phyloP scores from a whole-genome alignment of 73 alveolate genomes.

The Urostyla sp. region DNA sequence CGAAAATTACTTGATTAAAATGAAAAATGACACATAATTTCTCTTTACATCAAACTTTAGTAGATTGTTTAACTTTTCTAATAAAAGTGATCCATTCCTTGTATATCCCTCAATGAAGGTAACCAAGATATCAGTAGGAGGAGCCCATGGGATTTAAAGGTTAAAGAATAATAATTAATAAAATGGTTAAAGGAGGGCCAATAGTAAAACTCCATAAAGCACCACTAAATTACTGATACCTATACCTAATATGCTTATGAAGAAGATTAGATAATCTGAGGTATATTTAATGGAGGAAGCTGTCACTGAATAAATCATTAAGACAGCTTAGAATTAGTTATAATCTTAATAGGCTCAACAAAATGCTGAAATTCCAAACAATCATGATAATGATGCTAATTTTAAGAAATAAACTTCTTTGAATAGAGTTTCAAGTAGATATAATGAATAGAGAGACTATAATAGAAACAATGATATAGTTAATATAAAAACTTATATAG shows the following conservation, averaged over 20 bases:
- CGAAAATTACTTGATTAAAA: conserved; percentile 69
- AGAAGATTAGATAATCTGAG: conserved; percentile 60
- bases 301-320: conserved; percentile 47
- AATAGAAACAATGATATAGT: conserved; percentile 18
- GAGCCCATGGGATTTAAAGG: conserved; percentile 33
- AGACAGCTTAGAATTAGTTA: background rate
- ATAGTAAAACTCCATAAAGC: background rate
- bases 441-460: background rate
- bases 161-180: conserved; percentile 30
- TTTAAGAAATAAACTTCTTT: conserved; percentile 14
- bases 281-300: conserved; percentile 61
- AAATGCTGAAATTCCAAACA: too few relatives aligned
- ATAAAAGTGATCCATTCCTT: conserved; percentile 73
- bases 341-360: background rate
- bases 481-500: conserved; percentile 6
- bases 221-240: conserved; percentile 59
- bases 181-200: background rate
- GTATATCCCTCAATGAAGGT: conserved; percentile 55
- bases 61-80: conserved; percentile 60
- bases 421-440: background rate
- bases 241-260: conserved; percentile 58
- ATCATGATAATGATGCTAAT: background rate
- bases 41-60: conserved; percentile 33
- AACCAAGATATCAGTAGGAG: background rate
- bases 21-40: conserved; percentile 68